phyloP scores from a whole-genome alignment of 305 asterid species.

The Solanum chacoense region DNA sequence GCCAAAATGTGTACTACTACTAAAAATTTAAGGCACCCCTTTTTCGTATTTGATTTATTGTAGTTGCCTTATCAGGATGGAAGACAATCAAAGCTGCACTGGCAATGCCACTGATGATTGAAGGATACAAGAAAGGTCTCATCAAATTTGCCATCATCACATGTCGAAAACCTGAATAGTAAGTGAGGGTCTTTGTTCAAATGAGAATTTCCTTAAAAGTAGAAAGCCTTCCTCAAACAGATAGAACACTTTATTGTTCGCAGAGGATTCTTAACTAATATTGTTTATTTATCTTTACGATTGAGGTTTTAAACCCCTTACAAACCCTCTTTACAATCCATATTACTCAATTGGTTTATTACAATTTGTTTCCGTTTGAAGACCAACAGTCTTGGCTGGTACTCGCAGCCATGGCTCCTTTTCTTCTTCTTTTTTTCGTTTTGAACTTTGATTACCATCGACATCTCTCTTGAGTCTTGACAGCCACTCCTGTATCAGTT shows the following conservation, averaged over 20 bases:
- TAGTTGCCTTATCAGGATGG: slow-evolving; percentile 54
- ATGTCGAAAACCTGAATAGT: slow-evolving; percentile 53
- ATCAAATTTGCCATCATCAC: slow-evolving; percentile 82
- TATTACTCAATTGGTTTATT: not conserved
- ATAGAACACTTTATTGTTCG: not conserved
- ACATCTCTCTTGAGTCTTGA: not conserved
- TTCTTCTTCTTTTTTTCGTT: not conserved
- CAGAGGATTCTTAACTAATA: not conserved
- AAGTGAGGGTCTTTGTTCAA: not conserved
- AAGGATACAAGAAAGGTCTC: slow-evolving; percentile 76
- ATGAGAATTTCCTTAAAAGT: not conserved
- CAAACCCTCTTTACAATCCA: not conserved
- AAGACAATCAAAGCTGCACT: slow-evolving; percentile 84
- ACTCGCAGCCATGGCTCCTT: not conserved
- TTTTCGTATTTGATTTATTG: not conserved
- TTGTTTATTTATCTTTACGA: not conserved
- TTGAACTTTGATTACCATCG: not conserved
- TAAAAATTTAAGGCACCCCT: not conserved
- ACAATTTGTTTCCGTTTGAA: not conserved
- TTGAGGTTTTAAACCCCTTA: not conserved
- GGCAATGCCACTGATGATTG: slow-evolving; percentile 84
- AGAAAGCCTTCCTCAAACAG: not conserved
- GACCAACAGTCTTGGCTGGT: not conserved
- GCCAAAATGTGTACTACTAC: not conserved
- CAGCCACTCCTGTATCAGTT: not conserved